phyloP scores from a whole-genome alignment of 768 basidiomycete species.

The Pisolithus orientalis region DNA sequence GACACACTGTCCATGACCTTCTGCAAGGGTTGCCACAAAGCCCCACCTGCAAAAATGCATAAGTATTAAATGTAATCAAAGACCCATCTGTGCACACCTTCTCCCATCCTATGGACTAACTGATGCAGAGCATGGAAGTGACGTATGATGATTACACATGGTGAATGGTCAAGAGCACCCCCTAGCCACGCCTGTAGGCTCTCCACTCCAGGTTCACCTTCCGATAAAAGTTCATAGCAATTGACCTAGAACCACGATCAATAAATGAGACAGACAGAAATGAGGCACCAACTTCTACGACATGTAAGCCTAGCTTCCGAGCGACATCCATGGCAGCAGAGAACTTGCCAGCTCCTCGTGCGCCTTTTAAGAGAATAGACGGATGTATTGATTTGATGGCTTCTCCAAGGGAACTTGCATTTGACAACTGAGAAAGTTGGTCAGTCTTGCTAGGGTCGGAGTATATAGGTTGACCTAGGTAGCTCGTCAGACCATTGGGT shows the following conservation, averaged over 20 bases:
- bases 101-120: constrained; percentile 56
- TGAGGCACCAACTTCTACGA: constrained; percentile 54
- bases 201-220: constrained; percentile 70
- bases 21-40: constrained; percentile 49
- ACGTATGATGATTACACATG: constrained; percentile 76
- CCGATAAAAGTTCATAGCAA: constrained; percentile 78
- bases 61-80: background rate
- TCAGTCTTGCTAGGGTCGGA: constrained; percentile 29
- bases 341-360: constrained; percentile 77
- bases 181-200: constrained; percentile 71
- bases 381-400: constrained; percentile 57
- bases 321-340: constrained; percentile 53
- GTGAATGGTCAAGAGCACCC: constrained; percentile 69
- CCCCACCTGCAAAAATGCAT: constrained; percentile 40
- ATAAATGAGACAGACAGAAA: background rate
- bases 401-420: constrained; percentile 51
- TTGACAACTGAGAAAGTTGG: constrained; percentile 51
- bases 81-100: constrained; percentile 37
- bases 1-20: constrained; percentile 59
- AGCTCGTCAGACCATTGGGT: constrained; percentile 4
- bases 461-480: constrained; percentile 16
- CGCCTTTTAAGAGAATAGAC: constrained; percentile 72
- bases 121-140: constrained; percentile 76
- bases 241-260: constrained; percentile 53
- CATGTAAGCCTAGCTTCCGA: constrained; percentile 63